A percentile compares a stretch with the other conserved stretches of the same genome.
phyloP scores from a whole-genome alignment of 495 filamentous ascomycete species.

The Talaromyces stipitatus region DNA sequence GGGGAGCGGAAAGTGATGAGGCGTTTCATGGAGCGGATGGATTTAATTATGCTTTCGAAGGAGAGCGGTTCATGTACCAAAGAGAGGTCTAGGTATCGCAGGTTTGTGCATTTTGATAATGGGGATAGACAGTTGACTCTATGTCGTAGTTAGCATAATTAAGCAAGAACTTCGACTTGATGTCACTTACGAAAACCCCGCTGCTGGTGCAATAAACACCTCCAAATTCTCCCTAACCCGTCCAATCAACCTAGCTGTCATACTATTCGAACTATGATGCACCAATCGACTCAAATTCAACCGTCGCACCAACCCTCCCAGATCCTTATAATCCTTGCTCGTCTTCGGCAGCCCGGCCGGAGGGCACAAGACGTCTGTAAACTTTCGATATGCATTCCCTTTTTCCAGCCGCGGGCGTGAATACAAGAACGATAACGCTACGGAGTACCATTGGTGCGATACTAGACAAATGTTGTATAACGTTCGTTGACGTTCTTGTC shows the following conservation, averaged over 20 bases:
- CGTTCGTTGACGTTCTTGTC: conserved; percentile 25
- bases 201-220: conserved; percentile 57
- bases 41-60: conserved; percentile 44
- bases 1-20: conserved; percentile 50
- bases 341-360: conserved; percentile 45
- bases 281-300: conserved; percentile 55
- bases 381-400: conserved; percentile 48
- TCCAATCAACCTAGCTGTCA: conserved; percentile 57
- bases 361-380: conserved; percentile 57
- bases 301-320: conserved; percentile 46
- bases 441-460: conserved; percentile 58
- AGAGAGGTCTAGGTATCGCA: conserved; percentile 50
- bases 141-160: background rate
- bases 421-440: conserved; percentile 50
- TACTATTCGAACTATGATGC: conserved; percentile 57
- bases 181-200: conserved; percentile 48
- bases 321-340: conserved; percentile 32
- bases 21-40: conserved; percentile 39
- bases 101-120: conserved; percentile 51
- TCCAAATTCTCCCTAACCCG: conserved; percentile 50
- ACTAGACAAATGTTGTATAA: conserved; percentile 52
- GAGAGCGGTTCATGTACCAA: conserved; percentile 48
- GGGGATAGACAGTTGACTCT: conserved; percentile 56
- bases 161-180: background rate
- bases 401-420: conserved; percentile 34